phyloP scores from a whole-genome alignment of 768 basidiomycete species.

The Naganishia randhawae region DNA sequence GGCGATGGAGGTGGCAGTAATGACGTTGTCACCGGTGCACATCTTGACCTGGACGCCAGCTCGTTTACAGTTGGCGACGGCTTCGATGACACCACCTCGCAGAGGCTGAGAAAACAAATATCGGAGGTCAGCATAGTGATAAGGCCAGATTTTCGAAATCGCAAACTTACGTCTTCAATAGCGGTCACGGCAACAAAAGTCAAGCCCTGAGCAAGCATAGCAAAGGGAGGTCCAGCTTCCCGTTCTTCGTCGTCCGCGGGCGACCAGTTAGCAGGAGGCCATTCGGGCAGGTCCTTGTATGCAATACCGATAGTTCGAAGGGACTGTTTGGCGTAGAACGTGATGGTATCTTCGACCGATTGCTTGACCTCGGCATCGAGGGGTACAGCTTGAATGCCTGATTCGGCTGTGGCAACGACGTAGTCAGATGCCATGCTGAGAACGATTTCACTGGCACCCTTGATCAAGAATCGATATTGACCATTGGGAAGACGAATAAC shows the following conservation, averaged over 20 bases:
- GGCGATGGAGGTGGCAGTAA: conserved; percentile 72
- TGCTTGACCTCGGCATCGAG: conserved; percentile 68
- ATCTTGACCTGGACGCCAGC: conserved; percentile 95
- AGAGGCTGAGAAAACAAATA: conserved; percentile 57
- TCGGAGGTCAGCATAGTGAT: background rate
- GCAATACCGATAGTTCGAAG: conserved; percentile 91
- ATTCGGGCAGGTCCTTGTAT: conserved; percentile 77
- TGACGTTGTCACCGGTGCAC: conserved; percentile 96
- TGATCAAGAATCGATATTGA: conserved; percentile 69
- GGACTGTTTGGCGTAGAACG: conserved; percentile 95
- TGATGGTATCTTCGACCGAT: conserved; percentile 85
- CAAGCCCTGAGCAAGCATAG: conserved; percentile 62
- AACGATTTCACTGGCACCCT: conserved; percentile 92
- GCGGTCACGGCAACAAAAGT: conserved; percentile 86
- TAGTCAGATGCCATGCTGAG: conserved; percentile 70
- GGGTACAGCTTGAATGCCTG: conserved; percentile 57
- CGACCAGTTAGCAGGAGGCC: conserved; percentile 66
- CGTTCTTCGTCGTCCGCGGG: conserved; percentile 50
- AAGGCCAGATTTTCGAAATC: background rate
- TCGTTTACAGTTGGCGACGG: conserved; percentile 77
- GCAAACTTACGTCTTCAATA: conserved; percentile 67
- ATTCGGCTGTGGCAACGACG: conserved; percentile 58
- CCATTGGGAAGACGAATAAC: conserved; percentile 64
- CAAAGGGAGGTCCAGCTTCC: conserved; percentile 28
- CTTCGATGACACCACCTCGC: conserved; percentile 79